These are phyloP conservation scores for Fibroporia radiculosa DNA, from an alignment of 768 basidiomycete genomes.

Conservation along the genomic window DNA sequence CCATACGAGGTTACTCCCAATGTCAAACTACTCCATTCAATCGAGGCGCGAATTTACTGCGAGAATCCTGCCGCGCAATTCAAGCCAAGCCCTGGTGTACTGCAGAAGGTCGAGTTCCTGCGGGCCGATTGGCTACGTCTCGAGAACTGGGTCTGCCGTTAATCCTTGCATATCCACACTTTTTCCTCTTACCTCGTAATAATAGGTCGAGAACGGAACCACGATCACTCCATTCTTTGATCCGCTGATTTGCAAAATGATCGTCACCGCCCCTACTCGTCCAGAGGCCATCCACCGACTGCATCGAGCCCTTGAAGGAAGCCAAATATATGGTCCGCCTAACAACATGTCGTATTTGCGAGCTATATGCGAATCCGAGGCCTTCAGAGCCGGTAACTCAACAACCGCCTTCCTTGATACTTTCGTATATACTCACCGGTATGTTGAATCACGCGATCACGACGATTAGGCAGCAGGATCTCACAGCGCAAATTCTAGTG, in stretches of 20 bases:
- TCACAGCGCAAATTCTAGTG: slow-evolving; percentile 20
- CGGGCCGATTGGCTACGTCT: slow-evolving; percentile 45
- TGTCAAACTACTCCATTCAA: slow-evolving; percentile 27
- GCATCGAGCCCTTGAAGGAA: slow-evolving; percentile 27
- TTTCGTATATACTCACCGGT: slow-evolving; percentile 38
- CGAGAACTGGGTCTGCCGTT: slow-evolving; percentile 44
- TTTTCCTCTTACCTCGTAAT: too few relatives aligned
- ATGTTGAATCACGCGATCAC: too few relatives aligned
- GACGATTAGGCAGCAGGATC: neutral
- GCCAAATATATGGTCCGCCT: slow-evolving; percentile 46
- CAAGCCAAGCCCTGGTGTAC: slow-evolving; percentile 49
- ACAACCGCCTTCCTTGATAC: slow-evolving; percentile 43
- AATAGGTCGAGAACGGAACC: slow-evolving; percentile 32
- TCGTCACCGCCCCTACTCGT: slow-evolving; percentile 41
- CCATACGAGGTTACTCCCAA: slow-evolving; percentile 22
- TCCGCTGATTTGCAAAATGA: slow-evolving; percentile 52
- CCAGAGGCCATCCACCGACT: slow-evolving; percentile 39
- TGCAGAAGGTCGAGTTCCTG: slow-evolving; percentile 45
- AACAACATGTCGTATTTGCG: slow-evolving; percentile 51
- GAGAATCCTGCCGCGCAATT: slow-evolving; percentile 56
- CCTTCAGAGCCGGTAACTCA: slow-evolving; percentile 34
- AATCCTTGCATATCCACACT: too few relatives aligned
- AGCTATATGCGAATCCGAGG: slow-evolving; percentile 31
- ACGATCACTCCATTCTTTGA: slow-evolving; percentile 48
- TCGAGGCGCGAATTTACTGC: slow-evolving; percentile 54